A percentile compares a stretch with the other conserved stretches of the same genome.
These are phyloP conservation scores for Nitzschia sp. DNA, from an alignment of 108 stramenopile genomes.

Conservation along the genomic window DNA sequence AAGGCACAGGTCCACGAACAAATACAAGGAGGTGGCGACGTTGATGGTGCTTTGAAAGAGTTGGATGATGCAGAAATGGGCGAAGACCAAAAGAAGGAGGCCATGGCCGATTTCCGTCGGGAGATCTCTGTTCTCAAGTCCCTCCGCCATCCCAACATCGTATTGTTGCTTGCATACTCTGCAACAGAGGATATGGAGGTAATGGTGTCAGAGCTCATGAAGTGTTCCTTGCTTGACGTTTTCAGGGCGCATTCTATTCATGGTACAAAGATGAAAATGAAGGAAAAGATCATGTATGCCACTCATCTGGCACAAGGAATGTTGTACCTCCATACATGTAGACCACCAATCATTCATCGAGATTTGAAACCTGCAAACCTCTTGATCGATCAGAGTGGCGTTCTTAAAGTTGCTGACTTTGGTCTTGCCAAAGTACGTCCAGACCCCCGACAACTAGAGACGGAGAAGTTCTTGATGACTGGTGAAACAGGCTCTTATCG, in stretches of 20 bases:
- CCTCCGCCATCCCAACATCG: conserved; percentile 82
- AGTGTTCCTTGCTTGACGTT: conserved; percentile 76
- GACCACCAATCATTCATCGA: conserved; percentile 88
- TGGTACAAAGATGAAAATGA: conserved; percentile 62
- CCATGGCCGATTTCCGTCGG: conserved; percentile 72
- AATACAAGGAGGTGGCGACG: conserved; percentile 37
- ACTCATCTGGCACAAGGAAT: conserved; percentile 84
- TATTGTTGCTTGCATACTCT: conserved; percentile 80
- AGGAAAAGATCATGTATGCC: conserved; percentile 71
- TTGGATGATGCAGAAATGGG: conserved; percentile 40
- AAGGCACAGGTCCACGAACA: conserved; percentile 48
- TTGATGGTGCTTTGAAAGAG: conserved; percentile 46
- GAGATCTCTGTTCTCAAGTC: conserved; percentile 76
- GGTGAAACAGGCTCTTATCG: conserved; percentile 87
- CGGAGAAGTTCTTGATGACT: conserved; percentile 75
- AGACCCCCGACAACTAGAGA: conserved; percentile 58
- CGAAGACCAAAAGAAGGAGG: conserved; percentile 56
- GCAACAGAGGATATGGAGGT: conserved; percentile 73
- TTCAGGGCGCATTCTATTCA: conserved; percentile 76
- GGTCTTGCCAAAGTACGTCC: conserved; percentile 89
- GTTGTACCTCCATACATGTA: conserved; percentile 88
- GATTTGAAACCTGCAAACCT: conserved; percentile 90
- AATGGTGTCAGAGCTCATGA: conserved; percentile 86
- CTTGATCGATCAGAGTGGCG: conserved; percentile 81
- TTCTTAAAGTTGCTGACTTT: conserved; percentile 95